phyloP scores from a whole-genome alignment of 2,329 filamentous ascomycete genomes.

The Camptophora hylomeconis region DNA sequence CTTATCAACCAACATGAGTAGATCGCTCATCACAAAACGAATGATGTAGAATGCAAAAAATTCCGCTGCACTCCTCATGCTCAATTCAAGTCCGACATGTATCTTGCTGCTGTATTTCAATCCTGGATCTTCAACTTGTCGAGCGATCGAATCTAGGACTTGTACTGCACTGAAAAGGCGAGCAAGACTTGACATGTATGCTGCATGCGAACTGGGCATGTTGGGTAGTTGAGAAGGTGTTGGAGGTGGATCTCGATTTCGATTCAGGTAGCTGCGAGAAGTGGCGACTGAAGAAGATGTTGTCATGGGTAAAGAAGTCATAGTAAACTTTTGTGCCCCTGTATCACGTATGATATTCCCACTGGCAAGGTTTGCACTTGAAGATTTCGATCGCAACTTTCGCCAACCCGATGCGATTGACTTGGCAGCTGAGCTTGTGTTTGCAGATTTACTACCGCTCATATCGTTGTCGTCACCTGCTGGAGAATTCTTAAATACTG shows the following conservation, averaged over 20 bases:
- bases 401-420: slow-evolving; percentile 77
- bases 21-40: slow-evolving; percentile 79
- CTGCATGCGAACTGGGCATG: slow-evolving; percentile 41
- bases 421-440: slow-evolving; percentile 56
- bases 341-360: slow-evolving; percentile 29
- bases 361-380: slow-evolving; percentile 36
- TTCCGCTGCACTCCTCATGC: slow-evolving; percentile 83
- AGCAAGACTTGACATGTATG: slow-evolving; percentile 85
- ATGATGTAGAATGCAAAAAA: slow-evolving; percentile 97
- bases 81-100: slow-evolving; percentile 87
- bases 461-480: slow-evolving; percentile 35
- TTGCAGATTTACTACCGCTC: slow-evolving; percentile 37
- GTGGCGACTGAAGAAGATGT: slow-evolving; percentile 43
- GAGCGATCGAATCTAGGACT: slow-evolving; percentile 79
- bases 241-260: slow-evolving; percentile 46
- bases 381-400: slow-evolving; percentile 80
- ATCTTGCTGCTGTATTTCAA: slow-evolving; percentile 84
- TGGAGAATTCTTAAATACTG: slow-evolving; percentile 60
- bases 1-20: slow-evolving; percentile 80
- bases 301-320: slow-evolving; percentile 71
- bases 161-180: slow-evolving; percentile 87
- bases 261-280: slow-evolving; percentile 44
- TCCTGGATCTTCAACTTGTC: slow-evolving; percentile 90
- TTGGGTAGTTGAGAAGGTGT: slow-evolving; percentile 62
- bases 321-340: slow-evolving; percentile 48